phyloP scores from a whole-genome alignment of 768 basidiomycete species.

The Naganishia antarctica region DNA sequence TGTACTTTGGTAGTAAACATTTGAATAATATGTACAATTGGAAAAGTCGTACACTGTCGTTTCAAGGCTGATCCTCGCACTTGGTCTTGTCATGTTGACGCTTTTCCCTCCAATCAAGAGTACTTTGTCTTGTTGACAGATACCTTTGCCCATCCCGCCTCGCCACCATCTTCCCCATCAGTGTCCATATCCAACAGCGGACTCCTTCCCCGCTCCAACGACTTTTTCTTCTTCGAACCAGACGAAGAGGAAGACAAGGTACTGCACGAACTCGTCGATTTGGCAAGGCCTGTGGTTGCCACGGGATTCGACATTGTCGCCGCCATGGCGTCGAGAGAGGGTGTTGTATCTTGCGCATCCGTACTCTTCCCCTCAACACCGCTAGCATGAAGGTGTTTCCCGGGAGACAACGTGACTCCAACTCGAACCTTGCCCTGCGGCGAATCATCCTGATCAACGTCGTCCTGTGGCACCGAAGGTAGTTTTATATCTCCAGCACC shows the following conservation, averaged over 20 bases:
- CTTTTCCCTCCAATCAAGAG: neutral
- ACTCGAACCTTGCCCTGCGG: constrained; percentile 18
- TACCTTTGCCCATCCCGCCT: constrained; percentile 24
- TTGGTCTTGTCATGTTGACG: no score
- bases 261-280: constrained; percentile 15
- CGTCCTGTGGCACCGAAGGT: constrained; percentile 8
- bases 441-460: constrained; percentile 13
- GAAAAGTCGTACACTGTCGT: no score
- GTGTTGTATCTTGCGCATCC: neutral
- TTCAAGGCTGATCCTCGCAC: no score
- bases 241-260: constrained; percentile 4
- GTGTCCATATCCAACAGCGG: constrained; percentile 18
- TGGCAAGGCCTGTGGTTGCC: neutral
- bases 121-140: constrained; percentile 25
- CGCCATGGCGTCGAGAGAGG: neutral
- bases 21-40: constrained; percentile 16
- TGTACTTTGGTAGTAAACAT: constrained; percentile 12
- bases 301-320: neutral
- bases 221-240: constrained; percentile 1
- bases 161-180: constrained; percentile 22
- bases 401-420: constrained; percentile 12
- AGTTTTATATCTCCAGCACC: neutral
- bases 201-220: constrained; percentile 13
- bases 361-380: neutral
- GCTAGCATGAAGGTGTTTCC: constrained; percentile 4